These are phyloP conservation scores for Naganishia sp. DNA, from an alignment of 1,284 basidiomycete genomes.

Conservation along the genomic window DNA sequence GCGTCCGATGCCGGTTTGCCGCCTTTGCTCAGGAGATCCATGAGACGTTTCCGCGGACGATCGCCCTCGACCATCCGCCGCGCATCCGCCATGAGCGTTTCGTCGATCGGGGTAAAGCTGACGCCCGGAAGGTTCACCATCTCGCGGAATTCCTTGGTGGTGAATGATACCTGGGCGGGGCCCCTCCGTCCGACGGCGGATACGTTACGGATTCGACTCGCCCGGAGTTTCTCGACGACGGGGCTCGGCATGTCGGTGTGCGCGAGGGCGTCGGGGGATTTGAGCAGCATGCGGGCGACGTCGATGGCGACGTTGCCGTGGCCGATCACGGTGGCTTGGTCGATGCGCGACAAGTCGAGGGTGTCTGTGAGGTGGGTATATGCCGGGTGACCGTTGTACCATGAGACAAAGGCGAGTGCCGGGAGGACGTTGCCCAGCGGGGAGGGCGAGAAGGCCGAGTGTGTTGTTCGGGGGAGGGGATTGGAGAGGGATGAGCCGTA, in stretches of 20 bases:
- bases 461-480: slow-evolving; percentile 38
- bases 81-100: slow-evolving; percentile 47
- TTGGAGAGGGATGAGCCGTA: slow-evolving; percentile 56
- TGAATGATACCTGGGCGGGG: slow-evolving; percentile 86
- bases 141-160: slow-evolving; percentile 91
- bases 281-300: slow-evolving; percentile 84
- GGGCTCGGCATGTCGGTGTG: slow-evolving; percentile 77
- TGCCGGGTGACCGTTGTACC: slow-evolving; percentile 93
- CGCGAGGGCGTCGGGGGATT: slow-evolving; percentile 63
- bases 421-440: slow-evolving; percentile 65
- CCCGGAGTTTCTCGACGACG: slow-evolving; percentile 70
- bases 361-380: slow-evolving; percentile 51
- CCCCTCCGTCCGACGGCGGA: slow-evolving; percentile 84
- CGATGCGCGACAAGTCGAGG: slow-evolving; percentile 60
- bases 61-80: slow-evolving; percentile 48
- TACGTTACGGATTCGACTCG: slow-evolving; percentile 71
- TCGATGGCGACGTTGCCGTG: slow-evolving; percentile 97
- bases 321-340: slow-evolving; percentile 82
- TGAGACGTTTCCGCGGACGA: slow-evolving; percentile 56
- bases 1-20: neutral
- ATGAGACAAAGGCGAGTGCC: slow-evolving; percentile 86
- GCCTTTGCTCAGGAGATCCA: slow-evolving; percentile 55
- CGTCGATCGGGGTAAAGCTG: slow-evolving; percentile 49
- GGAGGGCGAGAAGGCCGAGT: slow-evolving; percentile 60
- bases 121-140: slow-evolving; percentile 76